Evolutionary conservation across 345 rosid species (phyloP), one percentile per base, ranked within the genome.

Genomic region (Litchi chinensis): DNA sequence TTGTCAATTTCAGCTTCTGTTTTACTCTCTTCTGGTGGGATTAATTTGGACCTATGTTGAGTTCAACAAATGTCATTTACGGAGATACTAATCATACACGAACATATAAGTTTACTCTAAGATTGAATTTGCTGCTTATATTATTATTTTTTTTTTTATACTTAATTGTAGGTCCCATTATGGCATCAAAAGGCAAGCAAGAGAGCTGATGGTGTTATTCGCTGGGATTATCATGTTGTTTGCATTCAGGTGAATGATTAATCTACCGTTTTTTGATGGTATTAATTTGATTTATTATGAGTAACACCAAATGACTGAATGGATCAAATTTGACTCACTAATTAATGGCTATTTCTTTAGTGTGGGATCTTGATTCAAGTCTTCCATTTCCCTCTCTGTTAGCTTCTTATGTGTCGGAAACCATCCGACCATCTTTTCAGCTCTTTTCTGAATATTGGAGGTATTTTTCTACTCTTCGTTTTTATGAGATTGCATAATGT

Each of bases 101-200:
- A 32, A 32, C 37, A 32, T 32, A 32, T 32, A 32, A 32, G 37
- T 32, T 32, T 32, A 54, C 4, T 16, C 5, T 62, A 10, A 28
- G 68, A 43, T 62, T 73, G 40, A 73, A 57, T n/a, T 65, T 44
- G 44, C n/a, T 3, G 6, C 56, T 32, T 26, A 1, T 76, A 40
- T 19, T 73, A 46, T 39, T 74, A 26, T 63, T 32, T 2, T 41
- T 56, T 71, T 72, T 79, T 41, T 57, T 16, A 52, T 66, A 48
- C 70, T 65, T 76, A 24, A 68, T 50, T 79, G 71, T 80, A 95
- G 98, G 85, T 92, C 80, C 97, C 98, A n/a, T 77, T 95, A 41
- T 95, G 98, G 98, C 87, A 95, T 91, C 98, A 95, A 79, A 91
- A 92, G 88, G 95, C 97, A 65, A 93, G 98, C 82, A 56, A 43